Evolutionary conservation across 1,139 yeast species (phyloP).

Genomic region (Entelexis sorbosivorans): DNA sequence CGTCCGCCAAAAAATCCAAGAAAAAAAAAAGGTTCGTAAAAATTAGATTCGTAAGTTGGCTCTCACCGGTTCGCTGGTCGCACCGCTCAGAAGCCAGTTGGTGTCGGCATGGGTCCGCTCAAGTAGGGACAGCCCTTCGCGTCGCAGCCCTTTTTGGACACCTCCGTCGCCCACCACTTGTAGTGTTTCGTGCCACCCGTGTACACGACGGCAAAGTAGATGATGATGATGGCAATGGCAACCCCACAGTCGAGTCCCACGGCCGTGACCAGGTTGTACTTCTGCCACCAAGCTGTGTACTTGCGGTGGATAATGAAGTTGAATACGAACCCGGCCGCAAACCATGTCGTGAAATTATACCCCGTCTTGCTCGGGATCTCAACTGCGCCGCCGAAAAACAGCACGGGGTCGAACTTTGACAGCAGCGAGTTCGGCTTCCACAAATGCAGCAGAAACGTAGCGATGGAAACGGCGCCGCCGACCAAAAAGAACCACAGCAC

Average conservation of each 20-base stretch:
- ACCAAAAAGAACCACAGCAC: conserved; percentile 18
- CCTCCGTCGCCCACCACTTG: conserved; percentile 20
- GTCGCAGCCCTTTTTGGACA: conserved; percentile 16
- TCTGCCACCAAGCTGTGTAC: conserved; percentile 19
- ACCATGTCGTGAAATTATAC: conserved; percentile 19
- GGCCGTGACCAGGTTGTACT: conserved; percentile 18
- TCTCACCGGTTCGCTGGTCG: too few species aligned
- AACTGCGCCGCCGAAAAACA: conserved; percentile 18
- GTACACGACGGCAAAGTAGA: conserved; percentile 18
- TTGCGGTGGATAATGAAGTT: conserved; percentile 13
- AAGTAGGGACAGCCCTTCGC: conserved; percentile 15
- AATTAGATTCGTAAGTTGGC: too few species aligned
- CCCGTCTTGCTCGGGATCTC: conserved; percentile 18
- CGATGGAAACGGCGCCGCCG: conserved; percentile 15
- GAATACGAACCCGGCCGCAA: conserved; percentile 16
- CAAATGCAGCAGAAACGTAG: conserved; percentile 3
- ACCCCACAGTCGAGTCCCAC: conserved; percentile 18
- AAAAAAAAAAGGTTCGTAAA: too few species aligned
- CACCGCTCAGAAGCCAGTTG: conserved; percentile 40
- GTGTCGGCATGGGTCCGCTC: conserved; percentile 21
- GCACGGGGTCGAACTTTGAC: conserved; percentile 15
- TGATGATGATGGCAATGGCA: conserved; percentile 17
- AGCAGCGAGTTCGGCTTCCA: conserved; percentile 12
- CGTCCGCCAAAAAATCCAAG: too few species aligned
- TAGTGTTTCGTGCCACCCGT: conserved; percentile 17